phyloP scores from a whole-genome alignment of 1,284 basidiomycete species.

The Tilletiaria anomala region DNA sequence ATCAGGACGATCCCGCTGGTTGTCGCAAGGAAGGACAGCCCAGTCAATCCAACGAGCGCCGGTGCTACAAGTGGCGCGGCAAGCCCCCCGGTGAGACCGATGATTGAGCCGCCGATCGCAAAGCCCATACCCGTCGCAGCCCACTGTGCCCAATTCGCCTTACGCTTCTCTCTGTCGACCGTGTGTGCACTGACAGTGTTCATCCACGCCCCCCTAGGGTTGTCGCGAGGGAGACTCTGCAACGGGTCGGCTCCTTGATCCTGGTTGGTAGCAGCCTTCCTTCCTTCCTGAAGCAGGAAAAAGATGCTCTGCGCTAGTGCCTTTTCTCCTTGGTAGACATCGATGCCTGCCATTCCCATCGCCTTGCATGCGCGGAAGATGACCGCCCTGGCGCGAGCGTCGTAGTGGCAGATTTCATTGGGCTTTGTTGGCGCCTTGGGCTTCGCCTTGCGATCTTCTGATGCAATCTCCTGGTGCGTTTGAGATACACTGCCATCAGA shows the following conservation, averaged over 20 bases:
- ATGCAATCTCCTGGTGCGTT: not conserved
- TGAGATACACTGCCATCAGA: not conserved
- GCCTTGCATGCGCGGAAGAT: constrained; percentile 23
- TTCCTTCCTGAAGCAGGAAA: constrained; percentile 1
- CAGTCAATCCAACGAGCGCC: constrained; percentile 25
- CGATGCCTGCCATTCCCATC: constrained; percentile 15
- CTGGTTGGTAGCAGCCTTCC: too few species aligned
- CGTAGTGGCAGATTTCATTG: constrained; percentile 30
- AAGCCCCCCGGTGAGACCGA: constrained; percentile 27
- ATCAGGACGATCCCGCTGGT: constrained; percentile 28
- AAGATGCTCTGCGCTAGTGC: constrained; percentile 13
- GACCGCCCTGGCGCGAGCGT: constrained; percentile 23
- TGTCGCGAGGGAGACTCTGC: too few species aligned
- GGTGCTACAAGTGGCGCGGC: constrained; percentile 29
- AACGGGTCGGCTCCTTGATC: too few species aligned
- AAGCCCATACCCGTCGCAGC: constrained; percentile 24
- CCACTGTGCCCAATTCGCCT: constrained; percentile 23
- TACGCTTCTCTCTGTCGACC: constrained; percentile 18
- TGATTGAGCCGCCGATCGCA: constrained; percentile 20
- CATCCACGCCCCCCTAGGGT: constrained; percentile 20
- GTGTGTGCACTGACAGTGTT: constrained; percentile 17
- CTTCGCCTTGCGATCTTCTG: not conserved
- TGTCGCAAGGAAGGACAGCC: constrained; percentile 23
- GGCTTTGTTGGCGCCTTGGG: constrained; percentile 18
- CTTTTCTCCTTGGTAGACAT: constrained; percentile 27